Base-by-base conservation (phyloP, 2,329 filamentous ascomycete genomes). In the Sarocladium strictum region DNA sequence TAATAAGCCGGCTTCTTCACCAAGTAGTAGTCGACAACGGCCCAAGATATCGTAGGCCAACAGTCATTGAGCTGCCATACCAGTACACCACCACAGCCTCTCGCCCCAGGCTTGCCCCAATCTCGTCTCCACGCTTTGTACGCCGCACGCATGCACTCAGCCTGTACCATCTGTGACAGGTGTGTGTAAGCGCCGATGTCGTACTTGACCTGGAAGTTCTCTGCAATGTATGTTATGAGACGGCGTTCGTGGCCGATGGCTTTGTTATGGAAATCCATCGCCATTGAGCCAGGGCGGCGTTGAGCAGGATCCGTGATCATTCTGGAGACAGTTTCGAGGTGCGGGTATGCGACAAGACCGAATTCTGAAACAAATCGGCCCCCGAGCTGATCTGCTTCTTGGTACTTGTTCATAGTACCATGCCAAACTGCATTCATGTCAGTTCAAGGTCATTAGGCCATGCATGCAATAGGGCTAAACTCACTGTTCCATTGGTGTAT, bases 311-410 rank as follows among this genome's bases (percentile, higher is more conserved):
- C 61, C 4, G 76, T 81, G 59, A 90, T 79, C 67, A 84, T 90
- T 45, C 77, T 69, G 49, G 82, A 78, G 58, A 89, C 84, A 0
- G 89, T 92, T 50, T 83, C 76, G 59, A 89, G 77, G 64, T 88
- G 81, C 1, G 89, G 89, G 10, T 65, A 60, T 3, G 66, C 89
- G 81, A 65, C 86, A 86, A 92, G 91, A 56, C 89, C 89, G 60
- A 92, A 93, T 63, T 93, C 89, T 60, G 85, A 89, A 58, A 90
- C 85, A 72, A 93, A 93, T 2, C 89, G 81, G 14, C 88, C 88
- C 15, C 83, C 80, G 2, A 92, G 76, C 19, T 78, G 80, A 58
- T 85, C 80, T 53, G 85, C 88, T 58, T 89, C 84, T 64, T 93
- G 89, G 63, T 92, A 92, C 57, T 87, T 87, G 61, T 89, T 84